phyloP scores from a whole-genome alignment of 169 alveolate genomes.

The Babesia bigemina region DNA sequence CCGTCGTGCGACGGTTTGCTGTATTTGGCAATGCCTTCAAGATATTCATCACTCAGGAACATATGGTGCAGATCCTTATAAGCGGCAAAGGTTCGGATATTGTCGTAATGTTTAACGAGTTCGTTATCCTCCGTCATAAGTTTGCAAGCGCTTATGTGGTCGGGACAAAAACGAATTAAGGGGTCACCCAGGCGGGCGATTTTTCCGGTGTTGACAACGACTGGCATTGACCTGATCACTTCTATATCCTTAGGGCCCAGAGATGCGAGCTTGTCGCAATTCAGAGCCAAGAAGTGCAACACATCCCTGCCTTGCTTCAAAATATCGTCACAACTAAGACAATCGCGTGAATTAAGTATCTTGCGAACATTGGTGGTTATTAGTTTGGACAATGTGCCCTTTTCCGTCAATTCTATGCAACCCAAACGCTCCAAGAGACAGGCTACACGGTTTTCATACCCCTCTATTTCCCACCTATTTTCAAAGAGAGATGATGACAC shows the following conservation, averaged over 20 bases:
- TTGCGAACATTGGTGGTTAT: neutral
- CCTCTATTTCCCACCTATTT: conserved; percentile 5
- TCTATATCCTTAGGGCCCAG: neutral
- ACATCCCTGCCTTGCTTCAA: neutral
- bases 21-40: neutral
- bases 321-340: neutral
- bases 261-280: neutral
- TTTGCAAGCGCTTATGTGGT: neutral
- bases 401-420: neutral
- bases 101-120: neutral
- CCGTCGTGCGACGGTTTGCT: neutral
- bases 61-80: neutral
- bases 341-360: neutral
- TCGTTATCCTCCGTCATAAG: neutral
- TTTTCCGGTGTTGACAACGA: neutral
- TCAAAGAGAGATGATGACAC: neutral
- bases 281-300: neutral
- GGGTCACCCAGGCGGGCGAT: neutral
- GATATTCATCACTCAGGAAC: conserved; percentile 12
- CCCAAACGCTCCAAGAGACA: conserved; percentile 8
- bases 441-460: conserved; percentile 16
- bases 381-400: neutral
- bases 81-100: neutral
- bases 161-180: conserved; percentile 3
- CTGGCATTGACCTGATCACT: neutral